Base-by-base conservation (phyloP, 352 stramenopile species). In the Phytopythium chamaehyphon region DNA sequence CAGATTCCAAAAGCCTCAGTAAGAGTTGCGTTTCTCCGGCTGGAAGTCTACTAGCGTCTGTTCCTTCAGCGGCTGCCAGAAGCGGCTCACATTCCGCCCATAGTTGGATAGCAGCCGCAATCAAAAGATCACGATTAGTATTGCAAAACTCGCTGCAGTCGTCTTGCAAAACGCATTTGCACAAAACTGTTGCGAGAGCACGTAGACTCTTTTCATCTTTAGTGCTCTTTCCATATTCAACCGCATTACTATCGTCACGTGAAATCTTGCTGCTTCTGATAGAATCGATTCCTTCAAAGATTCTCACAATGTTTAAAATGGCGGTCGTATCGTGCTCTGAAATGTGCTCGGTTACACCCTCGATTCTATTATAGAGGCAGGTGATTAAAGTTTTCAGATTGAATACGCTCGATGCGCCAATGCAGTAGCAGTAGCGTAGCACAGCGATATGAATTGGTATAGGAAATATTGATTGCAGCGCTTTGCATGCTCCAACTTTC, bases 51-150 rank as follows among this genome's bases (percentile, higher is more conserved):
- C 31, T 18, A 16, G 47, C 51, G 2, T 76, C 55, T 0, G 33
- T 65, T 0, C 28, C 40, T 26, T 86, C 72, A 7, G 86, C 31
- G 16, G 73, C 60, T 1, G 65, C 26, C 12, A 86, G 1, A 6
- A 84, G 48, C 0, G 62, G 59, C 2, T 47, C 14, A 1, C 46
- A 60, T 16, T 83, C 71, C 26, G 58, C 61, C 71, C 72, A 86
- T 23, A 81, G 66, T 42, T 66, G 37, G 10, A 80, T 19, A 10
- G 67, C 65, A 1, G 64, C 49, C 14, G 59, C 61, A 10, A 63
- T 60, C 43, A 81, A 28, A 3, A 81, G 44, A 19, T 78, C 69
- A 31, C 61, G 46, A 35, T 68, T 76, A 11, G 59, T 62, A 7
- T 47, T 47, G 26, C 46, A 36, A 21, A 76, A 62, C 0, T 35